phyloP scores from a whole-genome alignment of 352 stramenopile genomes.

The Phytopythium montanum region DNA sequence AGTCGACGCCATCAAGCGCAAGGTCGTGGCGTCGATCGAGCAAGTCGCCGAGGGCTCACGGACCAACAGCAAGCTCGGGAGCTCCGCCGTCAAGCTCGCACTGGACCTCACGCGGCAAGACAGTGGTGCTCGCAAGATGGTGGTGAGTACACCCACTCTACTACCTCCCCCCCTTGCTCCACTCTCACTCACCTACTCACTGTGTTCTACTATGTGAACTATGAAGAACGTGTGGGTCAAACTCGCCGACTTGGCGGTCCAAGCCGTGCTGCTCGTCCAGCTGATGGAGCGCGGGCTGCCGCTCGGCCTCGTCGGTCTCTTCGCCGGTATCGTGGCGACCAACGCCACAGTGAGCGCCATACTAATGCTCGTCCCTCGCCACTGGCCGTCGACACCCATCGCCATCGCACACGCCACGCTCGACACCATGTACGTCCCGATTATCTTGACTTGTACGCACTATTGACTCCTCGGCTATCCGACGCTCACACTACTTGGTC shows the following conservation, averaged over 20 bases:
- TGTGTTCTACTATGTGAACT: neutral
- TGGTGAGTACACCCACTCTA: slow-evolving; percentile 1
- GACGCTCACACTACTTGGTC: neutral
- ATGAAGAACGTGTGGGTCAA: slow-evolving; percentile 22
- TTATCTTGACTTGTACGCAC: neutral
- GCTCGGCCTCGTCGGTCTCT: slow-evolving; percentile 13
- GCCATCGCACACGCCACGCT: slow-evolving; percentile 13
- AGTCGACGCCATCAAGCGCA: slow-evolving; percentile 1
- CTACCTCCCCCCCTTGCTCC: no score
- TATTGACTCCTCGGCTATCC: neutral
- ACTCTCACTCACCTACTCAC: neutral
- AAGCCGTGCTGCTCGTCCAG: slow-evolving; percentile 19
- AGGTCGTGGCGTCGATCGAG: neutral
- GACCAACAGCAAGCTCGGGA: neutral
- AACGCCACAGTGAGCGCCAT: slow-evolving; percentile 12
- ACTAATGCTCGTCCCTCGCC: slow-evolving; percentile 15
- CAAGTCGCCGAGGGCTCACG: neutral
- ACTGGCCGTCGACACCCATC: slow-evolving; percentile 7
- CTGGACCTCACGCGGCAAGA: neutral
- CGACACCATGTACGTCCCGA: slow-evolving; percentile 32
- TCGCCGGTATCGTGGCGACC: slow-evolving; percentile 14
- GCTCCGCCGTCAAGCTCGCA: neutral
- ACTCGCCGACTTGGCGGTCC: slow-evolving; percentile 16
- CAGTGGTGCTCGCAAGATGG: neutral
- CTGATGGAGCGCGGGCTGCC: slow-evolving; percentile 18